Conservation (phyloP, 768 basidiomycete genomes). For the Boletellus ananas region DNA sequence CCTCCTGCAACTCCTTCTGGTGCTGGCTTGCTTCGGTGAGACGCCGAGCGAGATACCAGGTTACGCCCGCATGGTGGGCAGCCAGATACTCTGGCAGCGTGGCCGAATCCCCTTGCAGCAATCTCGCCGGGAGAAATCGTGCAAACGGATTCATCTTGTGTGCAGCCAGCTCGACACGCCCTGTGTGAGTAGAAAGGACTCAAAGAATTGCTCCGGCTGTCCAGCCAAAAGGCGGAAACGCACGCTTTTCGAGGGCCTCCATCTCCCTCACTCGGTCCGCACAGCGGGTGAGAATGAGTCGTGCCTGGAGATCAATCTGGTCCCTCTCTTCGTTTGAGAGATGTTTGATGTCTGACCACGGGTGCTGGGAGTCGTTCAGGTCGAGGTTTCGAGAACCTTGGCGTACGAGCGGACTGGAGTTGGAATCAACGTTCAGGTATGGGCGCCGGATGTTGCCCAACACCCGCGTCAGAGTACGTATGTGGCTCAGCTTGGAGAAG, state of each 20-base stretch:
- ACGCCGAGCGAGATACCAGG: slow-evolving; percentile 83
- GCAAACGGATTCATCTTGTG: slow-evolving; percentile 62
- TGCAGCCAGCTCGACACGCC: slow-evolving; percentile 62
- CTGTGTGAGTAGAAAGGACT: slow-evolving; percentile 35
- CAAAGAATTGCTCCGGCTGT: slow-evolving; percentile 15
- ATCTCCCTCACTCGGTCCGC: slow-evolving; percentile 84
- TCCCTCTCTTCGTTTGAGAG: slow-evolving; percentile 90
- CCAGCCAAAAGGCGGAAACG: slow-evolving; percentile 27
- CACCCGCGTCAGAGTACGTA: slow-evolving; percentile 66
- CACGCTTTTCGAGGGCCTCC: slow-evolving; percentile 88
- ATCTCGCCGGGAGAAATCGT: slow-evolving; percentile 66
- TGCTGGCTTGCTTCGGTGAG: slow-evolving; percentile 74
- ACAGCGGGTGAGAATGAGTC: slow-evolving; percentile 80
- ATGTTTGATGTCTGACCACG: slow-evolving; percentile 63
- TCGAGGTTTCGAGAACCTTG: slow-evolving; percentile 54
- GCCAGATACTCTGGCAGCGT: slow-evolving; percentile 61
- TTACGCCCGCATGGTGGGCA: slow-evolving; percentile 91
- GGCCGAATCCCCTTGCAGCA: slow-evolving; percentile 55
- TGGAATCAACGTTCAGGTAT: slow-evolving; percentile 78
- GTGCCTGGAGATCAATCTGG: slow-evolving; percentile 91
- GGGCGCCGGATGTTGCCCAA: slow-evolving; percentile 74
- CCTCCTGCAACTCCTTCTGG: slow-evolving; percentile 90
- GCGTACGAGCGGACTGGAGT: slow-evolving; percentile 47
- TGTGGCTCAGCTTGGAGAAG: slow-evolving; percentile 60
- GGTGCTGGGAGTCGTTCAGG: slow-evolving; percentile 44